Conservation (phyloP, 129 eudicot genomes). For the Tagetes patula region DNA sequence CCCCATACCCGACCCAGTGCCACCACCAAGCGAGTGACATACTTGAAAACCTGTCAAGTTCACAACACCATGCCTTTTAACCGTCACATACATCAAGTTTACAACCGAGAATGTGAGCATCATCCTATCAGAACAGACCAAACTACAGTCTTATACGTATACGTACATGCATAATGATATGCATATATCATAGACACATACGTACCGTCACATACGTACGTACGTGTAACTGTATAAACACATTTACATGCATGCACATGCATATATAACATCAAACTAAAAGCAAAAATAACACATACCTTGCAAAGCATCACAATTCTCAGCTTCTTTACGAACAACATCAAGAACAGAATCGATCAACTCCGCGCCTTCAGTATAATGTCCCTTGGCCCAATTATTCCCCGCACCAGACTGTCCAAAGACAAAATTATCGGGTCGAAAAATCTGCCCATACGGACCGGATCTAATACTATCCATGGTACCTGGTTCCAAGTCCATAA, state of each 20-base stretch:
- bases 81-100: no score
- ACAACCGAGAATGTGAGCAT: neutral
- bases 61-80: neutral
- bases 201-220: neutral
- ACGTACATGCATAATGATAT: neutral
- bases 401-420: no score
- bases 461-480: slow-evolving; percentile 72
- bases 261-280: neutral
- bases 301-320: slow-evolving; percentile 71
- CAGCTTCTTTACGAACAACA: slow-evolving; percentile 29
- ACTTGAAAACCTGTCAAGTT: slow-evolving; percentile 75
- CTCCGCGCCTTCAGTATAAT: slow-evolving; percentile 80
- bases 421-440: no score
- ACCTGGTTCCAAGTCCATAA: slow-evolving; percentile 74
- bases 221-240: no score
- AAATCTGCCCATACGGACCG: slow-evolving; percentile 42
- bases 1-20: slow-evolving; percentile 93
- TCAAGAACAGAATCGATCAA: slow-evolving; percentile 71
- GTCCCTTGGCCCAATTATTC: slow-evolving; percentile 26
- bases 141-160: neutral
- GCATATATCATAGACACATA: neutral
- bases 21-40: slow-evolving; percentile 40
- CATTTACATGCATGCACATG: neutral
- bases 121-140: neutral
- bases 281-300: slow-evolving; percentile 24